phyloP scores from a whole-genome alignment of 345 rosid species.

The Kernera saxatilis region DNA sequence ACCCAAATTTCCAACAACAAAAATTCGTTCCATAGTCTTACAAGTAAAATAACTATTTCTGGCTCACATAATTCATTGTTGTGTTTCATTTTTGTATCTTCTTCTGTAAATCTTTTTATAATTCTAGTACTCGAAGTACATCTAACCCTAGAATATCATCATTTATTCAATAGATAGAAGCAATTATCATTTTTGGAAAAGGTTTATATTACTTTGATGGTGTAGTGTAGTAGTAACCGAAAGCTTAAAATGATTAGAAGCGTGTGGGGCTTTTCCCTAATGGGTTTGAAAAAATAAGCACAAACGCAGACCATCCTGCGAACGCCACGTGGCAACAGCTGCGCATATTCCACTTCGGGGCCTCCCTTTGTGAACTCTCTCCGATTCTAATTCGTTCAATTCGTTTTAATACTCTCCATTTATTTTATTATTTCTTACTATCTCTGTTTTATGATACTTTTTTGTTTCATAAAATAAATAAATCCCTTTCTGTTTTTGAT shows the following conservation, averaged over 20 bases:
- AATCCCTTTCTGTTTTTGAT: too few species aligned
- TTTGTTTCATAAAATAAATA: too few species aligned
- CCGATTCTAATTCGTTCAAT: too few species aligned
- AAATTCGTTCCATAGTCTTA: too few species aligned
- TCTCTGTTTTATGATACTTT: too few species aligned
- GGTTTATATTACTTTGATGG: slow-evolving; percentile 1
- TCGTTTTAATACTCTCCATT: too few species aligned
- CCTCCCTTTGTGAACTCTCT: background rate
- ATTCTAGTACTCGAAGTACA: background rate
- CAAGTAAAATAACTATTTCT: too few species aligned
- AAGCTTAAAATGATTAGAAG: slow-evolving; percentile 24
- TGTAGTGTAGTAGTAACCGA: slow-evolving; percentile 9
- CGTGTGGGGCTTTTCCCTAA: slow-evolving; percentile 24
- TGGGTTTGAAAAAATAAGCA: slow-evolving; percentile 2
- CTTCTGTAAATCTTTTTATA: too few species aligned
- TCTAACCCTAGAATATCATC: background rate
- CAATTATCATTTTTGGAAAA: slow-evolving; percentile 6
- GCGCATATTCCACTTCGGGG: background rate
- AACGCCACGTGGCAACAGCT: slow-evolving; percentile 7
- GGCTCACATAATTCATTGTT: too few species aligned
- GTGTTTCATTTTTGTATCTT: too few species aligned
- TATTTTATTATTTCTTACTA: too few species aligned
- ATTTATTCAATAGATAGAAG: background rate
- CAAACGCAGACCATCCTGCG: slow-evolving; percentile 9
- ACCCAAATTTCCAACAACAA: too few species aligned